Percentiles rank a stretch among this genome's conserved stretches.
Evolutionary conservation across 2,329 filamentous ascomycete genomes (phyloP).

Genomic region (Sphaerostilbella broomeana): DNA sequence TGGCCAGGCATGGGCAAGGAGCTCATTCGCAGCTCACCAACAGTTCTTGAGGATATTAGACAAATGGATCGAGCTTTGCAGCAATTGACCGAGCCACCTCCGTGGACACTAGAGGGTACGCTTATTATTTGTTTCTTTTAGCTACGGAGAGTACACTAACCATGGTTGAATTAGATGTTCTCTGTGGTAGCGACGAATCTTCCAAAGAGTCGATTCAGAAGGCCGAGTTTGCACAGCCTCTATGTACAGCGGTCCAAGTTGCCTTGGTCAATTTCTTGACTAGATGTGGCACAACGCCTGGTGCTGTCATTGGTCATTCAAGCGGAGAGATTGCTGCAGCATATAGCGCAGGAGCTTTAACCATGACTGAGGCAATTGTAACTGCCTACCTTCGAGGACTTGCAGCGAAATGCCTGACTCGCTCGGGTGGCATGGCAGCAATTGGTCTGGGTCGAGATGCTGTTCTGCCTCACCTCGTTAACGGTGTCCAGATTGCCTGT

Average conservation of each 20-base stretch:
- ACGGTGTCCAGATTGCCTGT: constrained; percentile 27
- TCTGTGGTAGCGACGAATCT: neutral
- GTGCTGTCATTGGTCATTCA: constrained; percentile 30
- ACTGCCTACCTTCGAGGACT: constrained; percentile 21
- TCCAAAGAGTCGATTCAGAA: neutral
- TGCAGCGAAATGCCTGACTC: neutral
- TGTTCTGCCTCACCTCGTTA: constrained; percentile 21
- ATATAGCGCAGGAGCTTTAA: constrained; percentile 21
- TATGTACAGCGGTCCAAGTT: constrained; percentile 36
- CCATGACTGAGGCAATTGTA: constrained; percentile 21
- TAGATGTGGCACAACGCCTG: constrained; percentile 22
- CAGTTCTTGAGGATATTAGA: neutral
- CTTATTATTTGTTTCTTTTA: too few relatives aligned
- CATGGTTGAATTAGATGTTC: too few relatives aligned
- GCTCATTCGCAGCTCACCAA: neutral
- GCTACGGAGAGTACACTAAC: too few relatives aligned
- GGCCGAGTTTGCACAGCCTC: constrained; percentile 4
- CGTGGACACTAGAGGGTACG: constrained; percentile 10
- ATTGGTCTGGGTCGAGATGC: constrained; percentile 30
- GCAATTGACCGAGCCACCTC: neutral
- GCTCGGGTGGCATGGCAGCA: constrained; percentile 32
- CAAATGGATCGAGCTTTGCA: neutral
- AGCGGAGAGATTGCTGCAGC: constrained; percentile 35
- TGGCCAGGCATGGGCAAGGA: constrained; percentile 27
- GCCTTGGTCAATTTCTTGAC: constrained; percentile 31